Evolutionary conservation across 2,329 filamentous ascomycete genomes (phyloP), one percentile per base, ranked within the genome.

Genomic region (Fusarium stilboides): DNA sequence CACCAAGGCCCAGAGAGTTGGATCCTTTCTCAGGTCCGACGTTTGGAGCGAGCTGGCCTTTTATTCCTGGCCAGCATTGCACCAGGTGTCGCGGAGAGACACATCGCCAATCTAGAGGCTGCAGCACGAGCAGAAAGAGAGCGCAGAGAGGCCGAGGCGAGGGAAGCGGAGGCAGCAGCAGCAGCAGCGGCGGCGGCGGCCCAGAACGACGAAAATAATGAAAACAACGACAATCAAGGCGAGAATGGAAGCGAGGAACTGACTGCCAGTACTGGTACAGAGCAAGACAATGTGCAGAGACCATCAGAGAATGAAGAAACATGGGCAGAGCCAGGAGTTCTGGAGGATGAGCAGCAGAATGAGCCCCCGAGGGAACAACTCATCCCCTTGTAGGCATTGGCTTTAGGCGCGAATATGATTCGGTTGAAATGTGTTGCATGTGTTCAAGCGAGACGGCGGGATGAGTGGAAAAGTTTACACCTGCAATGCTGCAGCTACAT

Each of bases 61-160:
- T 80, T 91, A 24, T 91, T 91, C 72, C 79, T 91, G 22, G 89
- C 89, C 20, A 91, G 89, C 74, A 85, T 91, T 63, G 87, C 89
- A 3, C 89, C 89, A 1, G 89, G 89, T 12, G 84, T 91, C 24
- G 88, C 88, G 1, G 89, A 91, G 77, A 81, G 88, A 49, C 89
- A 91, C 65, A 90, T 91, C 63, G 86, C 85, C 24, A 83, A 86
- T 44, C 76, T 88, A 4, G 86, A 88, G 70, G 85, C 84, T 6
- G 83, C 86, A 57, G 84, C 82, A 39, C 79, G 83, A 50, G 81
- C 77, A 3, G 85, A 85, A 68, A 75, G 79, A 40, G 77, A 82
- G 63, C 79, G 83, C 26, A 78, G 78, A 68, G 82, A 86, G 60
- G 81, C 79, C 2, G 77, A 70, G 44, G 78, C 53, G 13, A 79